Evolutionary conservation across 2,329 filamentous ascomycete species (phyloP), one percentile per base, ranked within the genome.

Genomic region (Verticillium klebahnii): DNA sequence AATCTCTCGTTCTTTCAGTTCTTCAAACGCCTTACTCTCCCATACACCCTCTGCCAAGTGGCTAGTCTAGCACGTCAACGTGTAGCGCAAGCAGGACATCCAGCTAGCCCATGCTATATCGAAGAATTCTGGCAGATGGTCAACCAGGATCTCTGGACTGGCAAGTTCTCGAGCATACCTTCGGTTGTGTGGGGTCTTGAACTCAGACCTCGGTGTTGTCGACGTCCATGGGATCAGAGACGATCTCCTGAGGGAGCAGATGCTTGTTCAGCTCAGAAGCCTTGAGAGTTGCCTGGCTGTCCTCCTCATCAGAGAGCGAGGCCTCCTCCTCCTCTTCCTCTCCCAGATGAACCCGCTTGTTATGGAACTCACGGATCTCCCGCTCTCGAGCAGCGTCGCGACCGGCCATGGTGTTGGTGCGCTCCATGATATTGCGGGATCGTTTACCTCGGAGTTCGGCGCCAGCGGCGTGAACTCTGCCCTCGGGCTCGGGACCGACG

Each of bases 371-470:
- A 4, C 61, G 34, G 17, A 66, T 65, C 56, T 66, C 63, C 9
- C 61, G 55, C 58, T 65, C 61, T 6, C 59, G 58, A 2, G 63
- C 63, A 11, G 61, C 60, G 12, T 66, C 64, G 23, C 36, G 39
- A n/a, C 63, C 63, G 7, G 61, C 60, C 32, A 66, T 56, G n/a
- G 61, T 61, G 2, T 25, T 57, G 7, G 63, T 65, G 6, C 59
- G 61, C 29, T 65, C 61, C 23, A 60, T 60, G 19, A 61, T 61
- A n/a, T 55, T 36, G 15, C 59, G 63, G 29, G 7, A 55, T 36
- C 64, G 56, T 37, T 66, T 66, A 5, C 31, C 39, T 25, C 19
- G 45, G 9, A 52, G 19, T 11, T 25, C 23, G 19, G n/a, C 7
- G 19, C 45, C 12, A 14, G 45, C n/a, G 19, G 45, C 11, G 9